These are phyloP conservation scores for Phytophthora agathidicida DNA, from an alignment of 352 stramenopile genomes.

Conservation along the genomic window DNA sequence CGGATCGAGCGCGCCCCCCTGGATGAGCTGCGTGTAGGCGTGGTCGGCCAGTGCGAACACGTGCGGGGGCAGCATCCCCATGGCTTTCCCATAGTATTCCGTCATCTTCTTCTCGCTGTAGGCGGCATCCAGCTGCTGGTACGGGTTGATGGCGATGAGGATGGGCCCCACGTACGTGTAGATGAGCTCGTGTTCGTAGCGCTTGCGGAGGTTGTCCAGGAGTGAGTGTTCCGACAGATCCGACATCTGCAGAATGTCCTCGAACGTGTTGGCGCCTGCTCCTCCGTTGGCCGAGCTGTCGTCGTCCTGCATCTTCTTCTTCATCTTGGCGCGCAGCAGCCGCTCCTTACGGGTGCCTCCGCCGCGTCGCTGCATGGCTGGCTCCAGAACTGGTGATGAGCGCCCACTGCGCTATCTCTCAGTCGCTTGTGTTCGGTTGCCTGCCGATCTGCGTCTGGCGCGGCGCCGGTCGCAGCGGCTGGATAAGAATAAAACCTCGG, in stretches of 20 bases:
- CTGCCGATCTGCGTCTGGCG: constrained; percentile 34
- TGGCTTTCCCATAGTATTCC: constrained; percentile 88
- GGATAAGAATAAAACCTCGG: constrained; percentile 31
- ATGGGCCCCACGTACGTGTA: constrained; percentile 95
- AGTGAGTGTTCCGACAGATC: constrained; percentile 91
- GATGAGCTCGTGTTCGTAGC: constrained; percentile 94
- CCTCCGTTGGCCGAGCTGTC: constrained; percentile 47
- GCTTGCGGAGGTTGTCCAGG: constrained; percentile 85
- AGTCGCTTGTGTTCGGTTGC: constrained; percentile 14
- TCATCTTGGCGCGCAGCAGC: constrained; percentile 85
- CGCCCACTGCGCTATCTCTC: constrained; percentile 42
- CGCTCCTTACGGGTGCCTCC: constrained; percentile 81
- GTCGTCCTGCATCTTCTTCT: constrained; percentile 86
- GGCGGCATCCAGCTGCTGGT: constrained; percentile 72
- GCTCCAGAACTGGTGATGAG: constrained; percentile 12
- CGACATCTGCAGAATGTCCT: constrained; percentile 91
- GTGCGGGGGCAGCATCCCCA: constrained; percentile 83
- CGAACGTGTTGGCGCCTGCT: constrained; percentile 58
- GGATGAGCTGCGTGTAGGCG: constrained; percentile 90
- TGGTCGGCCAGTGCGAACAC: constrained; percentile 92
- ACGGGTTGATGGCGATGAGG: constrained; percentile 93
- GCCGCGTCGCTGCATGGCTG: constrained; percentile 40
- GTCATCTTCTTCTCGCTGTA: constrained; percentile 88
- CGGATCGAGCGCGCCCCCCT: constrained; percentile 77
- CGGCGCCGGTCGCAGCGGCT: background rate